Evolutionary conservation across 2,329 filamentous ascomycete species (phyloP).

Genomic region (Apiospora hydei): DNA sequence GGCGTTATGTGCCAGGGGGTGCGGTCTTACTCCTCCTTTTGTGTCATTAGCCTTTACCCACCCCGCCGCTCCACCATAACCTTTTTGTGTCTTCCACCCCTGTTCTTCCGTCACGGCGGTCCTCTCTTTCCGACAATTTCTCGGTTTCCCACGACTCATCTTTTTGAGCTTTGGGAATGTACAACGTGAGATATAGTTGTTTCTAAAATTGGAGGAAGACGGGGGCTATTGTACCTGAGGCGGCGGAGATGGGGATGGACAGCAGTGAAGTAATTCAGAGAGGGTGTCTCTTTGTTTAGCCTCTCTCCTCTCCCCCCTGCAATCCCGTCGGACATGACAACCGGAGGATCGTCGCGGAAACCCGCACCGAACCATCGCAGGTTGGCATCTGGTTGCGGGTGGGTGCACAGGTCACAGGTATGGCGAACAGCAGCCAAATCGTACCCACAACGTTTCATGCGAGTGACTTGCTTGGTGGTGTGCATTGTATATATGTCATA

Average conservation of each 20-base stretch:
- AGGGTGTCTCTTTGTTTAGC: no score
- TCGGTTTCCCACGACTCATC: no score
- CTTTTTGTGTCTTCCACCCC: background rate
- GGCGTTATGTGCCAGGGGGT: background rate
- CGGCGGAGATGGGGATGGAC: no score
- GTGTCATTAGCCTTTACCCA: background rate
- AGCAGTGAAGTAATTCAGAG: no score
- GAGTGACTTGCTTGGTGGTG: background rate
- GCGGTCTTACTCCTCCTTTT: background rate
- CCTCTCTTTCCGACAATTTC: background rate
- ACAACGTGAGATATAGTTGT: background rate
- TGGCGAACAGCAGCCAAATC: background rate
- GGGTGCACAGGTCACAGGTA: background rate
- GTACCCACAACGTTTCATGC: background rate
- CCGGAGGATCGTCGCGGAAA: constrained; percentile 11
- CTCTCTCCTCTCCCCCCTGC: no score
- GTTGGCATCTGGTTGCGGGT: background rate
- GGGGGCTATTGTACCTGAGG: no score
- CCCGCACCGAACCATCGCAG: constrained; percentile 1
- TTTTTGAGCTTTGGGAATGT: background rate
- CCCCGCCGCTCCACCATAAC: background rate
- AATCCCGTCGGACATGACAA: background rate
- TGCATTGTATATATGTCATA: background rate
- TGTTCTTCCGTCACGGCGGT: background rate
- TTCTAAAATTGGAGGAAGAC: no score